Evolutionary conservation across 2,329 filamentous ascomycete genomes (phyloP).

Genomic region (Septoria petroselini): DNA sequence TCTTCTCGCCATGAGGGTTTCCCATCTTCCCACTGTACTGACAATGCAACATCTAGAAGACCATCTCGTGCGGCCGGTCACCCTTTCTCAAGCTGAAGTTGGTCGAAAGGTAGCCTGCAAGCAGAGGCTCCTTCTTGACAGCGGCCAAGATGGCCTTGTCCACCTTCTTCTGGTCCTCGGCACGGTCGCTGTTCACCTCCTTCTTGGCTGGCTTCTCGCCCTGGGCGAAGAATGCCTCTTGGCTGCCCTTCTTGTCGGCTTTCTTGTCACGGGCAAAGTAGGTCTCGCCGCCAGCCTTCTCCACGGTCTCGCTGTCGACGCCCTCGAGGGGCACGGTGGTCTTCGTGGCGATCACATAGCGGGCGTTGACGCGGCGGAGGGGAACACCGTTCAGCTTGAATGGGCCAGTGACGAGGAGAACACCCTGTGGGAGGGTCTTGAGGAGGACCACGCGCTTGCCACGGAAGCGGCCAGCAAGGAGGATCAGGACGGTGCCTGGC

Average conservation of each 20-base stretch:
- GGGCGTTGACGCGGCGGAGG: constrained; percentile 86
- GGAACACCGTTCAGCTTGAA: constrained; percentile 99
- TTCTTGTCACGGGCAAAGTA: constrained; percentile 98
- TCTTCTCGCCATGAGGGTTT: constrained; percentile 24
- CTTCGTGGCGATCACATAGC: constrained; percentile 90
- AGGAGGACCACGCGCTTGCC: constrained; percentile 99
- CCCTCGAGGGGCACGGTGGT: constrained; percentile 80
- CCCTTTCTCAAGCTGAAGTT: constrained; percentile 99
- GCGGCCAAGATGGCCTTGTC: constrained; percentile 92
- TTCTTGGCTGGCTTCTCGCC: constrained; percentile 99
- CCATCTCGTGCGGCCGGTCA: constrained; percentile 99
- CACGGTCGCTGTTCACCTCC: constrained; percentile 85
- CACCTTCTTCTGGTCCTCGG: constrained; percentile 95
- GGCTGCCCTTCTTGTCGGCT: constrained; percentile 82
- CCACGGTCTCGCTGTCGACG: constrained; percentile 67
- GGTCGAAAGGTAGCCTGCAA: constrained; percentile 88
- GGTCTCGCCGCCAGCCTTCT: constrained; percentile 76
- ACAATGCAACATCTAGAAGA: constrained; percentile 67
- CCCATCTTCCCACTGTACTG: constrained; percentile 18
- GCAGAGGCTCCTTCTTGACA: constrained; percentile 98
- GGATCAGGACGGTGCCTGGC: constrained; percentile 95
- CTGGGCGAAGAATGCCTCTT: constrained; percentile 99
- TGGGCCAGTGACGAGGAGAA: constrained; percentile 97
- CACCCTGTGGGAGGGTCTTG: constrained; percentile 95
- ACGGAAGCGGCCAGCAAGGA: constrained; percentile 98